Percentiles rank a stretch among this genome's conserved stretches.
Conservation (phyloP, 352 stramenopile genomes). For the Pythium pyrilobum region DNA sequence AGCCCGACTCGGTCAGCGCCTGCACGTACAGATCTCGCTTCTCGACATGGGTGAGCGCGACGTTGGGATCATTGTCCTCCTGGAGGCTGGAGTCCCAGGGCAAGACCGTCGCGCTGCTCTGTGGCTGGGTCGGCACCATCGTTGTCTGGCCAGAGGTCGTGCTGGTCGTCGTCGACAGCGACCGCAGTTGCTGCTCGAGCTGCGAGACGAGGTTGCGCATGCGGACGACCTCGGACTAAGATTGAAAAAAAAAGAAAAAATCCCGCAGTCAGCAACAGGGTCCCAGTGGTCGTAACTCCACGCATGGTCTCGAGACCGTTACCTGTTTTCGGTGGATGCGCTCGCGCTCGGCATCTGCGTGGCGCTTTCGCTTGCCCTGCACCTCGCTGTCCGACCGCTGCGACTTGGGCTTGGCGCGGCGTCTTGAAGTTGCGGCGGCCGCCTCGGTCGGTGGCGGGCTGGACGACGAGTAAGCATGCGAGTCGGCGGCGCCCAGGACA, state of each 20-base stretch:
- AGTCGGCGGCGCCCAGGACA: background rate
- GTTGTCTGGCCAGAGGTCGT: background rate
- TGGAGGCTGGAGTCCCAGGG: background rate
- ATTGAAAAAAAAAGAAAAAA: too few relatives aligned
- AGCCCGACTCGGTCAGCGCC: slow-evolving; percentile 15
- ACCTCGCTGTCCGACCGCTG: slow-evolving; percentile 1
- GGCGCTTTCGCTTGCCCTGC: slow-evolving; percentile 21
- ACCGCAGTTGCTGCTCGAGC: slow-evolving; percentile 17
- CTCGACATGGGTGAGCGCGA: background rate
- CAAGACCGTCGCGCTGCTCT: background rate
- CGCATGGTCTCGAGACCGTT: too few relatives aligned
- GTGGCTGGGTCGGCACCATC: background rate
- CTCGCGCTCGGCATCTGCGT: slow-evolving; percentile 23
- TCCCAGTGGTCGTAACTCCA: background rate
- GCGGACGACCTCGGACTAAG: slow-evolving; percentile 13
- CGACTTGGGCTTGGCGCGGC: background rate
- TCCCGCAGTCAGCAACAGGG: background rate
- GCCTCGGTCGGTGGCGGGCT: background rate
- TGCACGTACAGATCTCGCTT: slow-evolving; percentile 21
- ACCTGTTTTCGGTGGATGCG: slow-evolving; percentile 27
- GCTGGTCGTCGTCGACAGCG: slow-evolving; percentile 1
- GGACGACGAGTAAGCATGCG: background rate
- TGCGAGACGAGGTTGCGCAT: slow-evolving; percentile 21
- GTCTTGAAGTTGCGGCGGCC: background rate
- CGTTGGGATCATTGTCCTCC: background rate